Conservation (phyloP, 768 basidiomycete genomes). For the Rhodotorula toruloides region DNA sequence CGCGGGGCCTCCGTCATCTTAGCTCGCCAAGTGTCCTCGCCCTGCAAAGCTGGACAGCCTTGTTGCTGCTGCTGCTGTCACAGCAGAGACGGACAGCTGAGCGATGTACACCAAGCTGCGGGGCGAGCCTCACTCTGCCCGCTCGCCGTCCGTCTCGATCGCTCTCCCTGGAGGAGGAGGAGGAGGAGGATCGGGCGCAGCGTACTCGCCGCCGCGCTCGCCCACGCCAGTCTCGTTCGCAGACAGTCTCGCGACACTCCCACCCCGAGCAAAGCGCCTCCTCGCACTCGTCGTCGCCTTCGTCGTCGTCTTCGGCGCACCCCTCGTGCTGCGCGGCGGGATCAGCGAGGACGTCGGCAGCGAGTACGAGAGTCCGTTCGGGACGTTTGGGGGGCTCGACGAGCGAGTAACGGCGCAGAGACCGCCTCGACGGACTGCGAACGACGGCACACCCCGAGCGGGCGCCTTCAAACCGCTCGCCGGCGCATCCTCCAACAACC, state of each 20-base stretch:
- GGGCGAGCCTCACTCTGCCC: background rate
- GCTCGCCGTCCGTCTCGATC: background rate
- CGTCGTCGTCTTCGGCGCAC: background rate
- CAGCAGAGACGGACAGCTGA: too few species aligned
- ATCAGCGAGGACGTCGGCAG: background rate
- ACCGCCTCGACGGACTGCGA: too few species aligned
- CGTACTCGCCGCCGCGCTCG: background rate
- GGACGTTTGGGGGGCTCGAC: background rate
- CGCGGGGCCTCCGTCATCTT: slow-evolving; percentile 8
- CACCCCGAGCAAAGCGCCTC: background rate
- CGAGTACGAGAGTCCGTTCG: background rate
- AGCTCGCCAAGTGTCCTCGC: slow-evolving; percentile 13
- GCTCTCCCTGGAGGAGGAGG: background rate
- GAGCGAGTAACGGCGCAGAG: background rate
- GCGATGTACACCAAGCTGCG: background rate
- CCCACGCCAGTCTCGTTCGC: background rate
- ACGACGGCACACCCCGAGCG: background rate
- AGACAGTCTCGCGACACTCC: background rate
- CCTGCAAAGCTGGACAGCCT: too few species aligned
- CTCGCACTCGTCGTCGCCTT: background rate
- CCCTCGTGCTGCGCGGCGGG: background rate
- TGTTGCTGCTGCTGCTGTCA: background rate
- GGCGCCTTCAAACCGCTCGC: background rate
- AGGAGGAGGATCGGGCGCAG: too few species aligned
- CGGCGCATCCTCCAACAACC: background rate